Percentiles rank a stretch among this genome's conserved stretches.
Evolutionary conservation across 306 rosid genomes (phyloP).

Genomic region (Benincasa hispida): DNA sequence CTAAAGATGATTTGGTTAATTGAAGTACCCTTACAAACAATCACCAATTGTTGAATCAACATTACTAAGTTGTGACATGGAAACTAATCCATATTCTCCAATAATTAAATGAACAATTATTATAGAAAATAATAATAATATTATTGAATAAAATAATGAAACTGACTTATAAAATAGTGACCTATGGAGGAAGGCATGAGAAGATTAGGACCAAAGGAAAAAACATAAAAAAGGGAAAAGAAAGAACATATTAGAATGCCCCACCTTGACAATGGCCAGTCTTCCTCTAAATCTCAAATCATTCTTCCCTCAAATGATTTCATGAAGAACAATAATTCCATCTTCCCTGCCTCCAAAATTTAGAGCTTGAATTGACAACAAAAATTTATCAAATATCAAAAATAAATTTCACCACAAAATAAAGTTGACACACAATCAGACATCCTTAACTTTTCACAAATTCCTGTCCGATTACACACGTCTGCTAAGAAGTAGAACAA

Average conservation of each 20-base stretch:
- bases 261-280: background rate
- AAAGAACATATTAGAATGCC: background rate
- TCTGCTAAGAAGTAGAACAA: too few relatives aligned
- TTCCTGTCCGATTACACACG: background rate
- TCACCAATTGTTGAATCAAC: too few relatives aligned
- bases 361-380: background rate
- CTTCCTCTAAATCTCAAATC: background rate
- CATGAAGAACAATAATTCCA: background rate
- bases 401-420: background rate
- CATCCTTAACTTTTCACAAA: background rate
- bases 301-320: background rate
- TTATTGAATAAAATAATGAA: too few relatives aligned
- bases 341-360: background rate
- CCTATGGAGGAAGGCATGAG: background rate
- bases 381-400: background rate
- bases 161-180: too few relatives aligned
- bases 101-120: too few relatives aligned
- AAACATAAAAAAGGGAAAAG: background rate
- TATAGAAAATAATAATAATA: too few relatives aligned
- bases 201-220: background rate
- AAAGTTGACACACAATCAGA: background rate
- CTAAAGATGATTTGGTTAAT: too few relatives aligned
- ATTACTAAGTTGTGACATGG: too few relatives aligned
- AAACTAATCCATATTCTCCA: too few relatives aligned
- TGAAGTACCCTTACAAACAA: too few relatives aligned